phyloP scores from a whole-genome alignment of 441 rosid genomes.

The Eutrema salsugineum region DNA sequence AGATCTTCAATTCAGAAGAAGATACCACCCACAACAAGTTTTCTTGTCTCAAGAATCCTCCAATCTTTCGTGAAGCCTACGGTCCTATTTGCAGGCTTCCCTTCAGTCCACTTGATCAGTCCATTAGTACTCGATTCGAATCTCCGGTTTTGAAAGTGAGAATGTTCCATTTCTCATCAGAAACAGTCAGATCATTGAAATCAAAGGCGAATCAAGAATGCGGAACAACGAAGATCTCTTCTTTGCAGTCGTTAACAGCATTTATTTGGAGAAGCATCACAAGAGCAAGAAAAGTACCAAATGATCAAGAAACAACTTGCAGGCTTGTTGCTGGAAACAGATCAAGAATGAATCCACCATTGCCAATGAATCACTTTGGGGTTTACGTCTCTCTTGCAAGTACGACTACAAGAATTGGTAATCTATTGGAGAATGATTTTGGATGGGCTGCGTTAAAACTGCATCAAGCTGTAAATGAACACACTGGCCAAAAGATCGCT shows the following conservation, averaged over 20 bases:
- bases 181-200: slow-evolving; percentile 46
- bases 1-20: not conserved
- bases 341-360: slow-evolving; percentile 47
- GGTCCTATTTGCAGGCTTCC: slow-evolving; percentile 44
- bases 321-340: slow-evolving; percentile 44
- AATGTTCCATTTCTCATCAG: slow-evolving; percentile 58
- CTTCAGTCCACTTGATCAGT: slow-evolving; percentile 34
- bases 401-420: slow-evolving; percentile 31
- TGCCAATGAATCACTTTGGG: slow-evolving; percentile 51
- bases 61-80: slow-evolving; percentile 45
- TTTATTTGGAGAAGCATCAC: slow-evolving; percentile 61
- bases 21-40: not conserved
- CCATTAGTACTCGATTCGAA: slow-evolving; percentile 31
- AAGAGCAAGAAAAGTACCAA: slow-evolving; percentile 32
- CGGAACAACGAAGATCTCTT: slow-evolving; percentile 51
- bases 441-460: slow-evolving; percentile 67
- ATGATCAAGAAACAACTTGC: slow-evolving; percentile 41
- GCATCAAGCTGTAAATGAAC: slow-evolving; percentile 49
- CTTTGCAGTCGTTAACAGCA: slow-evolving; percentile 57
- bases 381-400: slow-evolving; percentile 35
- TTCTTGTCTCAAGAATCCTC: slow-evolving; percentile 43
- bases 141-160: slow-evolving; percentile 46
- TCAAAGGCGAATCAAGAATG: slow-evolving; percentile 48
- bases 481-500: slow-evolving; percentile 30
- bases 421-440: slow-evolving; percentile 43